Conservation (phyloP, 2,329 filamentous ascomycete species). For the Fusarium agapanthi region DNA sequence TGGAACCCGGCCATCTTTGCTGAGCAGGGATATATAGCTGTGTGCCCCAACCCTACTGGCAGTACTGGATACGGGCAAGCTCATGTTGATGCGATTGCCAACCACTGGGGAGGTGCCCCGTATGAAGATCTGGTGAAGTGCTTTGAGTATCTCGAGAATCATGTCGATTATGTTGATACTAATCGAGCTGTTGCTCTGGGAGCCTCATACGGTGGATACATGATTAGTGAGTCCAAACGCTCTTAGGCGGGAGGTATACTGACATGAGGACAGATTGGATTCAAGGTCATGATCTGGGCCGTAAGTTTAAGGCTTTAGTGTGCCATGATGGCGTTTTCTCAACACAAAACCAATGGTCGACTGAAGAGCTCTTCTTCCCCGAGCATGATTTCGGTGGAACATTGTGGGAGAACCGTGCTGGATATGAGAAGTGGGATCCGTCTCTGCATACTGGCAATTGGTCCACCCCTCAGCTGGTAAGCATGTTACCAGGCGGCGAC, state of each 20-base stretch:
- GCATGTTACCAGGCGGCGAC: conserved; percentile 13
- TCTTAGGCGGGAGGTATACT: conserved; percentile 12
- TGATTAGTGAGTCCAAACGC: conserved; percentile 67
- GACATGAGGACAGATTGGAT: conserved; percentile 74
- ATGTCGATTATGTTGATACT: conserved; percentile 75
- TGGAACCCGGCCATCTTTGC: conserved; percentile 91
- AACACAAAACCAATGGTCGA: conserved; percentile 70
- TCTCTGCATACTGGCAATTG: conserved; percentile 72
- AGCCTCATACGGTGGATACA: conserved; percentile 78
- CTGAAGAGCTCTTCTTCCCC: conserved; percentile 76
- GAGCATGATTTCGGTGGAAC: conserved; percentile 73
- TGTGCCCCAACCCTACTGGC: conserved; percentile 84
- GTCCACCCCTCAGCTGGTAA: conserved; percentile 84
- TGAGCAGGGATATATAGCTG: conserved; percentile 85
- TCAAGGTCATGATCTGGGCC: conserved; percentile 83
- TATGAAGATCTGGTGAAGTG: conserved; percentile 84
- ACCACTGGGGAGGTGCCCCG: conserved; percentile 85
- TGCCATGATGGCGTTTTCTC: conserved; percentile 89
- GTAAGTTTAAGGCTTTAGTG: conserved; percentile 87
- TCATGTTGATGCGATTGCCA: conserved; percentile 78
- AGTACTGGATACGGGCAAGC: conserved; percentile 84
- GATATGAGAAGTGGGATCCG: conserved; percentile 77
- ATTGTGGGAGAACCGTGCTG: conserved; percentile 68
- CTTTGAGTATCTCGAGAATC: conserved; percentile 75
- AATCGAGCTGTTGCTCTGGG: conserved; percentile 76